Percentiles rank a stretch among this genome's conserved stretches.
Evolutionary conservation across 2,329 filamentous ascomycete genomes (phyloP).

Genomic region (Alternaria angustiovoidea): DNA sequence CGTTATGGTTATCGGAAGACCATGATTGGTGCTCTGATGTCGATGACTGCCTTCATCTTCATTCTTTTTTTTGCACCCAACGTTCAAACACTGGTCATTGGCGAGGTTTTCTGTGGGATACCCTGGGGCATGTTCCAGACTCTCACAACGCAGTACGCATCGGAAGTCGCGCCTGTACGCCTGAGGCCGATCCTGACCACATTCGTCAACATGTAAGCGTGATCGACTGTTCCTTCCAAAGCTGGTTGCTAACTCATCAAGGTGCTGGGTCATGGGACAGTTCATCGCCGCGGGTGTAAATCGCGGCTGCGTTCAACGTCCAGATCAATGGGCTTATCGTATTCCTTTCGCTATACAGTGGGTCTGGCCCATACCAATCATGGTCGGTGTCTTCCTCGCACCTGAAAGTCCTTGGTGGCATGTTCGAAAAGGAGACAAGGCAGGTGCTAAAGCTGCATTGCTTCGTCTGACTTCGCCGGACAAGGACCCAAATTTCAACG

Average conservation of each 20-base stretch:
- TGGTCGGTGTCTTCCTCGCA: slow-evolving; percentile 70
- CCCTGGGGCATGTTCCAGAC: slow-evolving; percentile 58
- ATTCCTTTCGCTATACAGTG: slow-evolving; percentile 74
- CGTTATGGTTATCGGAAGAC: slow-evolving; percentile 55
- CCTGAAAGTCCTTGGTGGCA: slow-evolving; percentile 78
- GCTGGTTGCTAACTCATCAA: slow-evolving; percentile 2
- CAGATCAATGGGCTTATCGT: slow-evolving; percentile 72
- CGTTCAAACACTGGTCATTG: slow-evolving; percentile 49
- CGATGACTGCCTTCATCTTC: slow-evolving; percentile 53
- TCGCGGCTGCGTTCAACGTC: slow-evolving; percentile 68
- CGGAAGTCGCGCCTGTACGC: slow-evolving; percentile 71
- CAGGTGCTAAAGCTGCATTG: slow-evolving; percentile 70
- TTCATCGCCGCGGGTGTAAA: slow-evolving; percentile 75
- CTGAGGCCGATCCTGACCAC: slow-evolving; percentile 65
- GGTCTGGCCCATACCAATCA: slow-evolving; percentile 75
- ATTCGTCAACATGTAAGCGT: slow-evolving; percentile 68
- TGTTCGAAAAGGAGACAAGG: slow-evolving; percentile 67
- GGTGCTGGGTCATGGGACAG: slow-evolving; percentile 76
- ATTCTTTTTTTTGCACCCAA: slow-evolving; percentile 58
- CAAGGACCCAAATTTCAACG: slow-evolving; percentile 63
- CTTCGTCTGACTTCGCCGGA: slow-evolving; percentile 69
- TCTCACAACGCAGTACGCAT: slow-evolving; percentile 56
- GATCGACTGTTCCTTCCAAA: neutral
- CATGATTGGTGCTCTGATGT: slow-evolving; percentile 52
- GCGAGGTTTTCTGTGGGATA: slow-evolving; percentile 56